phyloP scores from a whole-genome alignment of 805 yeast species.

The Metschnikowia proteae region DNA sequence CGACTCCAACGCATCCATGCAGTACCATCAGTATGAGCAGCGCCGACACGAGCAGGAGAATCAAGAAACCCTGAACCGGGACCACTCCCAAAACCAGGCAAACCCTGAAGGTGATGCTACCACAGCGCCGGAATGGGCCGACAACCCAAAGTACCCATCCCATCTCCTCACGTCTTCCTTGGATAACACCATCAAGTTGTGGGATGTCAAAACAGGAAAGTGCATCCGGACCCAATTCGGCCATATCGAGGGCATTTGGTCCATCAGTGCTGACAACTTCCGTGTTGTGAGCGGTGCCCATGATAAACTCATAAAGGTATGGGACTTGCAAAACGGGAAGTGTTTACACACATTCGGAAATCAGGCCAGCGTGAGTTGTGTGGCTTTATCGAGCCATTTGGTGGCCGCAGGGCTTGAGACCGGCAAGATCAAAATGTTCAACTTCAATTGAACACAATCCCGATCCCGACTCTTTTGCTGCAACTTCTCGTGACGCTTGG shows the following conservation, averaged over 20 bases:
- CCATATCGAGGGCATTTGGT: conserved; percentile 98
- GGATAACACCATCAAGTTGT: conserved; percentile 87
- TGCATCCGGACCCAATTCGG: conserved; percentile 95
- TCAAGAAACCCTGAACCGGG: background rate
- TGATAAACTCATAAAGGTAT: conserved; percentile 81
- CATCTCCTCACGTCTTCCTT: conserved; percentile 83
- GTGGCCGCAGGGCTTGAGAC: conserved; percentile 88
- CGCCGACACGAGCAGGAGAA: conserved; percentile 9
- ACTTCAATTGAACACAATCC: conserved; percentile 3
- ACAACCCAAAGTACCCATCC: conserved; percentile 55
- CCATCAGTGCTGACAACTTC: conserved; percentile 92
- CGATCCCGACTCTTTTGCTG: too few species aligned
- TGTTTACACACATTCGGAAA: conserved; percentile 92
- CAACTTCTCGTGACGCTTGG: too few species aligned
- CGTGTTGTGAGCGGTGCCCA: conserved; percentile 93
- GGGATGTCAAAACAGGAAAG: conserved; percentile 85
- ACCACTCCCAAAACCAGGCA: background rate
- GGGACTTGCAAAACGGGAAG: conserved; percentile 94
- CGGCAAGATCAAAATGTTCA: conserved; percentile 79
- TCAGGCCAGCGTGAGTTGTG: conserved; percentile 56
- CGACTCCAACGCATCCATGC: conserved; percentile 27
- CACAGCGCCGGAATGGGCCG: conserved; percentile 9
- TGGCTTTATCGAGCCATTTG: conserved; percentile 83
- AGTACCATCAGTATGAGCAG: conserved; percentile 14
- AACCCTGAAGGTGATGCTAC: background rate